phyloP scores from a whole-genome alignment of 345 rosid genomes.

The Hibiscus mutabilis region DNA sequence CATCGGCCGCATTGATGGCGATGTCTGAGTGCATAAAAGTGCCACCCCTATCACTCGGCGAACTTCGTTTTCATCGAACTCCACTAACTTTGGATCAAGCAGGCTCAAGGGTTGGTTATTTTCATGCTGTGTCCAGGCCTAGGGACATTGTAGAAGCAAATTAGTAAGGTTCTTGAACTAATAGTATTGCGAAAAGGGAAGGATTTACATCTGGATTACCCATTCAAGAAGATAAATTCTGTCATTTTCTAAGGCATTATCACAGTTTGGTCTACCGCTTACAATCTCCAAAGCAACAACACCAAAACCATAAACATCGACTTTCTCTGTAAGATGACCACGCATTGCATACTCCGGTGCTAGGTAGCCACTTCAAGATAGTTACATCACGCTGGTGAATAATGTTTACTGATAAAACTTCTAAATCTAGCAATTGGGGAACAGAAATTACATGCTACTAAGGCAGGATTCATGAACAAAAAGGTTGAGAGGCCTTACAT shows the following conservation, averaged over 20 bases:
- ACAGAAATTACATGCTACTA: neutral
- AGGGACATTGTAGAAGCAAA: neutral
- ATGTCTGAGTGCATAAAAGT: conserved; percentile 41
- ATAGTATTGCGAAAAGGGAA: neutral
- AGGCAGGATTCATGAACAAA: neutral
- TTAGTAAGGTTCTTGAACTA: neutral
- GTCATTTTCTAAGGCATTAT: conserved; percentile 35
- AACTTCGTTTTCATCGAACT: conserved; percentile 32
- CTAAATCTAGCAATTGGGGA: neutral
- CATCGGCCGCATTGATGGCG: conserved; percentile 28
- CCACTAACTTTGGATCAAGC: conserved; percentile 31
- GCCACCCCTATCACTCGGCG: conserved; percentile 43
- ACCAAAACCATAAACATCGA: conserved; percentile 61
- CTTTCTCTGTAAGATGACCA: conserved; percentile 68
- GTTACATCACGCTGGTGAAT: neutral
- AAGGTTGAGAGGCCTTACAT: conserved; percentile 25
- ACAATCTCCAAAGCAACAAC: conserved; percentile 52
- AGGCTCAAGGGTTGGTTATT: conserved; percentile 26
- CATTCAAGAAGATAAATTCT: conserved; percentile 64
- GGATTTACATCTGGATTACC: conserved; percentile 25
- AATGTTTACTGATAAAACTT: neutral
- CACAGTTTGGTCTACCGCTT: conserved; percentile 60
- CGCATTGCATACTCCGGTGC: conserved; percentile 75
- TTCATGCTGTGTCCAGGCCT: conserved; percentile 61
- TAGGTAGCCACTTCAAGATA: conserved; percentile 43